These are phyloP conservation scores for Aspergillus carlsbadensis DNA, from an alignment of 495 filamentous ascomycete species.

Conservation along the genomic window DNA sequence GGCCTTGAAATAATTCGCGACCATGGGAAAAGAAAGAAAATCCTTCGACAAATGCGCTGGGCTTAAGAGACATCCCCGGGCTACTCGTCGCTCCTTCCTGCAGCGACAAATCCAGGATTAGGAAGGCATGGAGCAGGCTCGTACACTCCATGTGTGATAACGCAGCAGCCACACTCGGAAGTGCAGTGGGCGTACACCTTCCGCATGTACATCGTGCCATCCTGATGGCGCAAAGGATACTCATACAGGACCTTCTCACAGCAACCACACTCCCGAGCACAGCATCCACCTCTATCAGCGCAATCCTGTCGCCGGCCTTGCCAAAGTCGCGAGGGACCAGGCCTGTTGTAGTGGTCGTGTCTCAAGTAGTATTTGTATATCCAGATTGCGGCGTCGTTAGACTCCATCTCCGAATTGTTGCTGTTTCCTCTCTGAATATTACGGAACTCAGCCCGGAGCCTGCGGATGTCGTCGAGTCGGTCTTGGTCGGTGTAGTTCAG, in stretches of 20 bases:
- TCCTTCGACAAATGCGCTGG: not conserved
- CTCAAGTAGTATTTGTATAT: not conserved
- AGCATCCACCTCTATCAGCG: not conserved
- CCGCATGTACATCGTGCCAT: not conserved
- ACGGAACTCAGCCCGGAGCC: not conserved
- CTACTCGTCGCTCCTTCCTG: slow-evolving; percentile 1
- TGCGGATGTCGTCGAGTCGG: not conserved
- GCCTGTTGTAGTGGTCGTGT: not conserved
- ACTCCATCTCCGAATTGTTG: not conserved
- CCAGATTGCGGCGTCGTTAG: not conserved
- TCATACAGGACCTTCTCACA: not conserved
- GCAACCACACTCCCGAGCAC: not conserved
- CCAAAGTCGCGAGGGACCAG: not conserved
- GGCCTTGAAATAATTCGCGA: not conserved
- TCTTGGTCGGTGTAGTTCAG: not conserved
- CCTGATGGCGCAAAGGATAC: not conserved
- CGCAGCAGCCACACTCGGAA: not conserved
- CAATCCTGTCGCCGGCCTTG: not conserved
- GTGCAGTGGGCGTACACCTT: slow-evolving; percentile 1
- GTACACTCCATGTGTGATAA: slow-evolving; percentile 5
- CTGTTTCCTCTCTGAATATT: not conserved
- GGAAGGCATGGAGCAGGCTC: not conserved
- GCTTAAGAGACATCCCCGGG: not conserved
- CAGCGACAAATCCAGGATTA: not conserved
- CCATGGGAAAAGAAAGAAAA: slow-evolving; percentile 1